Percentiles rank a stretch among this genome's conserved stretches.
Evolutionary conservation across 2,329 filamentous ascomycete species (phyloP).

Genomic region (Cladophialophora psammophila): DNA sequence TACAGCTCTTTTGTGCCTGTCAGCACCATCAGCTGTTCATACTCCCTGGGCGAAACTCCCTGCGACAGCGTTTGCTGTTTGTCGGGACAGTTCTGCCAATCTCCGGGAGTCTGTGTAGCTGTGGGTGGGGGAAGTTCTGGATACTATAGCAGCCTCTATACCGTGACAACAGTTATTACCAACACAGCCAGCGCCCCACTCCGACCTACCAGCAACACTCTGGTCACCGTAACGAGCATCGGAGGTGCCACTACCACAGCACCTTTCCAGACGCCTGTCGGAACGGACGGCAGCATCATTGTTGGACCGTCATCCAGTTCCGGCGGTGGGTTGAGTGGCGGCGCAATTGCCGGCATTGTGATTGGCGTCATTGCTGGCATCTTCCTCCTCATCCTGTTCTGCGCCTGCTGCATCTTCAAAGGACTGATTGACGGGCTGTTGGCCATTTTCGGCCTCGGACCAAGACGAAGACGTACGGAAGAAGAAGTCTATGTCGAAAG

Average conservation of each 20-base stretch:
- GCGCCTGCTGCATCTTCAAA: slow-evolving; percentile 53
- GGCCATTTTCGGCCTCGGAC: slow-evolving; percentile 52
- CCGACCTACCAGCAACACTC: slow-evolving; percentile 54
- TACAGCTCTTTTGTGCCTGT: slow-evolving; percentile 54
- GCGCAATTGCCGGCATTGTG: slow-evolving; percentile 61
- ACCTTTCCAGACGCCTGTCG: slow-evolving; percentile 54
- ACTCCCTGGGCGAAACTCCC: slow-evolving; percentile 51
- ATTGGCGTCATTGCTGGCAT: slow-evolving; percentile 57
- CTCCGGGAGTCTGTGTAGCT: slow-evolving; percentile 46
- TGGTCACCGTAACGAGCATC: slow-evolving; percentile 53
- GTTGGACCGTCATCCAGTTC: slow-evolving; percentile 43
- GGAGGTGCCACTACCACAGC: slow-evolving; percentile 52
- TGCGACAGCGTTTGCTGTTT: slow-evolving; percentile 57
- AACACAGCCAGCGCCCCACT: slow-evolving; percentile 49
- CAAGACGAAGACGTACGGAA: slow-evolving; percentile 43
- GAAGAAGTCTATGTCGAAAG: slow-evolving; percentile 52
- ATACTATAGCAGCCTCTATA: slow-evolving; percentile 48
- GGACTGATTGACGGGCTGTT: slow-evolving; percentile 51
- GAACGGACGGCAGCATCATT: slow-evolving; percentile 51
- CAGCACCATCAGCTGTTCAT: slow-evolving; percentile 53
- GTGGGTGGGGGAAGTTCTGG: slow-evolving; percentile 43
- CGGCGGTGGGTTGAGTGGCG: slow-evolving; percentile 53
- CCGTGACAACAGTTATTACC: slow-evolving; percentile 44
- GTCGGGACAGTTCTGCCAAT: slow-evolving; percentile 53
- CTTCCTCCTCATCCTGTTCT: slow-evolving; percentile 54